Evolutionary conservation across 805 yeast species (phyloP).

Genomic region (Cyberlindnera lachancei): DNA sequence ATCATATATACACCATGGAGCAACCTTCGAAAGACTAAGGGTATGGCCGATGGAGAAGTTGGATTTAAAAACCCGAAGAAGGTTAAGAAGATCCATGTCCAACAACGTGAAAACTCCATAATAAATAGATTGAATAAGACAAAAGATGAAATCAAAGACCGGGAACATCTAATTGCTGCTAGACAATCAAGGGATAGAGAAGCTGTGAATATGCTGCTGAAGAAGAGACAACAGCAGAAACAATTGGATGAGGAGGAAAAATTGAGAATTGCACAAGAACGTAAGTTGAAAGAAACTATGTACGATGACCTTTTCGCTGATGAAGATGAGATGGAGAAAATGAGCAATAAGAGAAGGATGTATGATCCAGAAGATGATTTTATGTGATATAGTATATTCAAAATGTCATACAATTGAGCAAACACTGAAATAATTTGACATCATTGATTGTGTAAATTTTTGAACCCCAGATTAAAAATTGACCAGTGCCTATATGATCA

Average conservation of each 20-base stretch:
- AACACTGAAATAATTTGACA: too few relatives aligned
- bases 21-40: slow-evolving; percentile 57
- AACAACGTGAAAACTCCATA: slow-evolving; percentile 48
- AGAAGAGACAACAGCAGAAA: slow-evolving; percentile 19
- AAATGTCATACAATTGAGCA: too few relatives aligned
- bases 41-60: slow-evolving; percentile 76
- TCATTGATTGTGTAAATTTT: too few relatives aligned
- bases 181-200: slow-evolving; percentile 34
- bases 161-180: slow-evolving; percentile 26
- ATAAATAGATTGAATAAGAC: slow-evolving; percentile 62
- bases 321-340: slow-evolving; percentile 35
- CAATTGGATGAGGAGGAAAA: slow-evolving; percentile 28
- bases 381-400: too few relatives aligned
- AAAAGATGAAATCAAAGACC: slow-evolving; percentile 39
- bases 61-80: slow-evolving; percentile 54
- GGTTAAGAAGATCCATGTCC: slow-evolving; percentile 46
- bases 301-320: slow-evolving; percentile 40
- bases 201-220: slow-evolving; percentile 14
- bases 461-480: too few relatives aligned
- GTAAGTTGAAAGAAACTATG: slow-evolving; percentile 31
- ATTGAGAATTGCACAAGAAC: slow-evolving; percentile 29
- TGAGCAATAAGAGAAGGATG: slow-evolving; percentile 39
- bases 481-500: too few relatives aligned
- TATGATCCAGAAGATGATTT: slow-evolving; percentile 56
- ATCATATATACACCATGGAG: slow-evolving; percentile 70